Evolutionary conservation across 129 eudicot species (phyloP).

Genomic region (Helichrysum umbraculigerum): DNA sequence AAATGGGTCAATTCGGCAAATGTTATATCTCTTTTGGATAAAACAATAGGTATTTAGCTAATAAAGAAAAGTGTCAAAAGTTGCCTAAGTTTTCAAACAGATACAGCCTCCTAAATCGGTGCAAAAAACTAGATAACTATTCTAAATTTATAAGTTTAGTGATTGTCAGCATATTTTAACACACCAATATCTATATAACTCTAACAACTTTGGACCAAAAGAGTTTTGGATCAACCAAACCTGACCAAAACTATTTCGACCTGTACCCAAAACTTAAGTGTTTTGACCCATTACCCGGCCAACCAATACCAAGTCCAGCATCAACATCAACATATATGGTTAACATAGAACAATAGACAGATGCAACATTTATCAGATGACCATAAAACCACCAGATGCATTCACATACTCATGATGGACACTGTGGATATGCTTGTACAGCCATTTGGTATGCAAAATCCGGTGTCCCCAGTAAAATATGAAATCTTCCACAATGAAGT

Average conservation of each 20-base stretch:
- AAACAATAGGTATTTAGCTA: background rate
- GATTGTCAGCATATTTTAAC: background rate
- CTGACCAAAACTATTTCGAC: background rate
- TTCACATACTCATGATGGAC: slow-evolving; percentile 92
- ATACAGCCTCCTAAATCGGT: background rate
- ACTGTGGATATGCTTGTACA: slow-evolving; percentile 95
- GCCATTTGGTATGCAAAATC: slow-evolving; percentile 94
- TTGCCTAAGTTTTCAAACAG: background rate
- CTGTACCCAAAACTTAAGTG: background rate
- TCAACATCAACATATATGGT: background rate
- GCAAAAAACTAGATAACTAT: background rate
- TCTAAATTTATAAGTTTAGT: background rate
- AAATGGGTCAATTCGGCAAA: background rate
- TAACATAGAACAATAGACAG: background rate
- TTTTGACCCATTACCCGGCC: background rate
- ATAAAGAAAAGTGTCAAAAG: background rate
- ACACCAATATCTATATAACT: background rate
- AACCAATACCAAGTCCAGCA: background rate
- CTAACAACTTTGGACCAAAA: background rate
- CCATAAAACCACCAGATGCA: background rate
- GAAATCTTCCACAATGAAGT: slow-evolving; percentile 94
- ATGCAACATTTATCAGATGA: background rate
- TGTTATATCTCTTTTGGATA: background rate
- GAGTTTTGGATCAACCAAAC: slow-evolving; percentile 1
- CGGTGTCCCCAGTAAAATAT: slow-evolving; percentile 99